Conservation (phyloP, 2,329 filamentous ascomycete genomes). For the Phyllosticta citribraziliensis region DNA sequence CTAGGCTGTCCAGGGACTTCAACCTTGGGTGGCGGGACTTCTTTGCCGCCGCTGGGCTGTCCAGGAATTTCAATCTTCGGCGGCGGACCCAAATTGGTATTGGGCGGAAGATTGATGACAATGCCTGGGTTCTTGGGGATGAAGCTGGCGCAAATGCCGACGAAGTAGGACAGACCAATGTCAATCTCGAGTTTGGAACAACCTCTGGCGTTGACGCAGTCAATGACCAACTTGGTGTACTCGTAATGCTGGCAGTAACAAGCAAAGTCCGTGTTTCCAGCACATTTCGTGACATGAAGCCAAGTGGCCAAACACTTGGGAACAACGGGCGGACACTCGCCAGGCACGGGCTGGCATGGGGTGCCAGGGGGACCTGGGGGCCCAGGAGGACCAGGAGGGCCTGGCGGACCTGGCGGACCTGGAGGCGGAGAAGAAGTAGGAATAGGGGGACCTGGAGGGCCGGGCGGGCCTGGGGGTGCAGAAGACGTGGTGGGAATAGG, state of each 20-base stretch:
- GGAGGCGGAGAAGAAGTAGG: no score
- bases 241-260: slow-evolving; percentile 80
- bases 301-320: slow-evolving; percentile 90
- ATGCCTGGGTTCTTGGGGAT: slow-evolving; percentile 74
- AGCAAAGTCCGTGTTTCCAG: slow-evolving; percentile 67
- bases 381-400: slow-evolving; percentile 11
- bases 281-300: slow-evolving; percentile 62
- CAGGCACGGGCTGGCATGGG: slow-evolving; percentile 1
- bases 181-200: slow-evolving; percentile 55
- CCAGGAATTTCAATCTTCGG: slow-evolving; percentile 30
- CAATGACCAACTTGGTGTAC: slow-evolving; percentile 71
- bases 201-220: slow-evolving; percentile 71
- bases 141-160: slow-evolving; percentile 77
- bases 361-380: slow-evolving; percentile 14
- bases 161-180: slow-evolving; percentile 70
- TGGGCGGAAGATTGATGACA: slow-evolving; percentile 60
- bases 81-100: slow-evolving; percentile 35
- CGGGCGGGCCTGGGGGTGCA: slow-evolving; percentile 16
- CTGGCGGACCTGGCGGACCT: no score
- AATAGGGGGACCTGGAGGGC: neutral
- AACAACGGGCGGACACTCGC: slow-evolving; percentile 57
- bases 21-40: slow-evolving; percentile 30
- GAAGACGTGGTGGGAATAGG: neutral
- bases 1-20: slow-evolving; percentile 12
- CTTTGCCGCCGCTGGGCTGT: neutral